Evolutionary conservation across 2,329 filamentous ascomycete genomes (phyloP).

Genomic region (Monascus ruber): DNA sequence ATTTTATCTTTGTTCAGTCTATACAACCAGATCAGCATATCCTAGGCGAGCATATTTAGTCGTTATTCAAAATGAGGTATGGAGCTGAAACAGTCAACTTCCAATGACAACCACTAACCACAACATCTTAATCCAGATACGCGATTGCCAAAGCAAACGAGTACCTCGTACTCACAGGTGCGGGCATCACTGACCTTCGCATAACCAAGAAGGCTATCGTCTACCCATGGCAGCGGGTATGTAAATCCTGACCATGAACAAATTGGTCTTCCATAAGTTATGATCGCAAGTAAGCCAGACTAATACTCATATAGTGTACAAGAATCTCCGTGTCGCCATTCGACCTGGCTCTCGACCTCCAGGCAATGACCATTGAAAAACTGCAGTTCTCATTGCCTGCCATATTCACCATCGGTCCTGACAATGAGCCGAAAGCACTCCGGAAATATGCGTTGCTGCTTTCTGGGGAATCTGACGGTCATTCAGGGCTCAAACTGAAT

Average conservation of each 20-base stretch:
- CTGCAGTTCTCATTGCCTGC: slow-evolving; percentile 71
- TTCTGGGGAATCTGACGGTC: slow-evolving; percentile 47
- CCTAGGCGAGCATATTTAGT: too few relatives aligned
- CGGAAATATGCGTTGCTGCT: slow-evolving; percentile 75
- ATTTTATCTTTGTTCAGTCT: too few relatives aligned
- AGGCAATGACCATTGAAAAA: slow-evolving; percentile 85
- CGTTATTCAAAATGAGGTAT: too few relatives aligned
- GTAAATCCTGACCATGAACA: neutral
- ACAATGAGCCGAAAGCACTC: slow-evolving; percentile 57
- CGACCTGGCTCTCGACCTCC: slow-evolving; percentile 71
- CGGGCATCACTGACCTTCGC: slow-evolving; percentile 59
- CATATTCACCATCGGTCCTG: slow-evolving; percentile 75
- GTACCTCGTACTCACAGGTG: slow-evolving; percentile 80
- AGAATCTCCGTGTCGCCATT: slow-evolving; percentile 39
- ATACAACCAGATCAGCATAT: too few relatives aligned
- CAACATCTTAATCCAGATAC: slow-evolving; percentile 39
- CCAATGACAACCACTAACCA: neutral
- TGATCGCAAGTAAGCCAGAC: too few relatives aligned
- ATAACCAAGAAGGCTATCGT: slow-evolving; percentile 70
- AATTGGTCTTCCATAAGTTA: neutral
- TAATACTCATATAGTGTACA: slow-evolving; percentile 11
- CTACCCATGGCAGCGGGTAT: slow-evolving; percentile 54
- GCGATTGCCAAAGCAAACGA: slow-evolving; percentile 63
- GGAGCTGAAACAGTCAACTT: too few relatives aligned
- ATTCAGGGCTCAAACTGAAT: slow-evolving; percentile 21